These are phyloP conservation scores for Russula sp. DNA, from an alignment of 768 basidiomycete genomes.

Conservation along the genomic window DNA sequence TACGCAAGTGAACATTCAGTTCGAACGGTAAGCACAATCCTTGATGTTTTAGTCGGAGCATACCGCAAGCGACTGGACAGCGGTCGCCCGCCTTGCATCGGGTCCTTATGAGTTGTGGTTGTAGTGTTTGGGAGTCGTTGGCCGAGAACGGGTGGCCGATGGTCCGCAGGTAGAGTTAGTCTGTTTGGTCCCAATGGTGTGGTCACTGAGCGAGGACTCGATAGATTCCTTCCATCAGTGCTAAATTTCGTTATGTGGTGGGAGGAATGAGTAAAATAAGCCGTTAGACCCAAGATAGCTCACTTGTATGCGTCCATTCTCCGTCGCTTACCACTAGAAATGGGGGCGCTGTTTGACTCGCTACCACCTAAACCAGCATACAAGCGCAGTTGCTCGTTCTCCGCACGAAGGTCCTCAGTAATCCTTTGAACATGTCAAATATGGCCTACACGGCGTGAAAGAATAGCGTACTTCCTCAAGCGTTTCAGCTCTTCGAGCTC, in stretches of 20 bases:
- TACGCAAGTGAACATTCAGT: constrained; percentile 34
- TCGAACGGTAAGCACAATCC: neutral
- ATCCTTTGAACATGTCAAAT: constrained; percentile 40
- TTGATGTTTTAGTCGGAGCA: constrained; percentile 23
- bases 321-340: constrained; percentile 64
- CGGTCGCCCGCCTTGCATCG: constrained; percentile 40
- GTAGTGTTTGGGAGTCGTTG: constrained; percentile 30
- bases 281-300: constrained; percentile 28
- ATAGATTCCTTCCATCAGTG: constrained; percentile 32
- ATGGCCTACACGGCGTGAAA: constrained; percentile 8
- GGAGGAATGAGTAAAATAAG: neutral
- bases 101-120: constrained; percentile 8
- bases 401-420: constrained; percentile 47
- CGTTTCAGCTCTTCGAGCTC: constrained; percentile 46
- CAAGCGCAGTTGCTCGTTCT: constrained; percentile 50
- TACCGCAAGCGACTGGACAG: constrained; percentile 55
- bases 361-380: constrained; percentile 36
- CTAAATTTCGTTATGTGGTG: constrained; percentile 7
- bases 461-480: constrained; percentile 48
- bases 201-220: constrained; percentile 58
- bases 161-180: constrained; percentile 64
- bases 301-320: constrained; percentile 49
- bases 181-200: constrained; percentile 60
- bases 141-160: constrained; percentile 48
- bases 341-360: constrained; percentile 41